These are phyloP conservation scores for Sporothrix brasiliensis DNA, from an alignment of 2,329 filamentous ascomycete species.

Conservation along the genomic window DNA sequence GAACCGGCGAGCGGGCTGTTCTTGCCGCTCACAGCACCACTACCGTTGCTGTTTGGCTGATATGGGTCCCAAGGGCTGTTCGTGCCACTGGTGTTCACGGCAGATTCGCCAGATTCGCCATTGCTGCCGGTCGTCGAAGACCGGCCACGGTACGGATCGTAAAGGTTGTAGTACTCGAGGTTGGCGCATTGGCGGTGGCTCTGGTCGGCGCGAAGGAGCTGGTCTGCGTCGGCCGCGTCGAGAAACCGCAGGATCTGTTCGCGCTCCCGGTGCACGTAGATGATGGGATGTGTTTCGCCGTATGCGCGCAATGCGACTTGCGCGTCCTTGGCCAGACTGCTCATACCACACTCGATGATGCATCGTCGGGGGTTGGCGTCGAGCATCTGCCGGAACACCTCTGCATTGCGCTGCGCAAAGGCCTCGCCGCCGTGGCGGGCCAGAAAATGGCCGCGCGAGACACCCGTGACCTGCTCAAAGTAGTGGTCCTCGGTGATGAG, in stretches of 20 bases:
- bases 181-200: constrained; percentile 67
- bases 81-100: constrained; percentile 32
- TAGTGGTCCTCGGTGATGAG: constrained; percentile 69
- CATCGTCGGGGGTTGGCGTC: constrained; percentile 60
- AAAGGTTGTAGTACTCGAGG: constrained; percentile 71
- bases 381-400: constrained; percentile 64
- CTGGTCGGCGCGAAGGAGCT: constrained; percentile 58
- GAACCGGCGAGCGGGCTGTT: constrained; percentile 45
- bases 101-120: constrained; percentile 13
- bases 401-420: constrained; percentile 64
- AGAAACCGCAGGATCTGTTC: constrained; percentile 64
- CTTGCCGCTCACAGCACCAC: neutral
- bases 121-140: constrained; percentile 37
- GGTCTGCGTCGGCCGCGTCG: constrained; percentile 56
- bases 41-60: neutral
- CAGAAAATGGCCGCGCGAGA: constrained; percentile 62
- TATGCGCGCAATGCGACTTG: constrained; percentile 62
- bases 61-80: constrained; percentile 28
- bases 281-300: constrained; percentile 66
- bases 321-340: constrained; percentile 63
- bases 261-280: constrained; percentile 69
- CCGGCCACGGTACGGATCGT: constrained; percentile 48
- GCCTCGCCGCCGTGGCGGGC: constrained; percentile 62
- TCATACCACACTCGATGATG: constrained; percentile 70
- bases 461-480: constrained; percentile 67